Evolutionary conservation across 345 rosid species (phyloP), one percentile per base, ranked within the genome.

Genomic region (Moricandia moricandioides): DNA sequence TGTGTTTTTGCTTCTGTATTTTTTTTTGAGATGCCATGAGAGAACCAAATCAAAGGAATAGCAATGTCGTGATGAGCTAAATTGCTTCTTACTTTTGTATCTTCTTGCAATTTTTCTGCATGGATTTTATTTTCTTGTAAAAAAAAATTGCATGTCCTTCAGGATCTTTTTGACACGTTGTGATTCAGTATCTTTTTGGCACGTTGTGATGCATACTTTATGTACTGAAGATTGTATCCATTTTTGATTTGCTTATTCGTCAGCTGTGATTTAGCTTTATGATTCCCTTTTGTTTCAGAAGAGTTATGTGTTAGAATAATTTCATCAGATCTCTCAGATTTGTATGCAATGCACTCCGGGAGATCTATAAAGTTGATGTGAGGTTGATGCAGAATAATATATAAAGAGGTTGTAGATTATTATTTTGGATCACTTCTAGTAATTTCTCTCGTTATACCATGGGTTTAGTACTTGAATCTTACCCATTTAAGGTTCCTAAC

Each of bases 271-370:
- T 35, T 68, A 10, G 34, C 68, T 75, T 34, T 47, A 34, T 56
- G 55, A 61, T 11, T 49, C 47, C 26, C 56, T 57, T 56, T 39
- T 17, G 49, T 16, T 4, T 64, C 10, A 37, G 49, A 40, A 17
- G 47, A 43, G 72, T 17, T 26, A 58, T 51, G 13, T 29, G 31
- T 29, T 5, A 37, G 24, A 51, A 57, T 13, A 10, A 68, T 34
- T 2, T 8, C 62, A 49, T 61, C n/a, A 1, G 69, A 75, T 68
- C 73, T 75, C 67, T 60, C 55, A 35, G 79, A 75, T 68, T 58
- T 37, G 74, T 75, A 54, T 52, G 35, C 69, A 61, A 4, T 62
- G 37, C 29, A 70, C 70, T 63, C 37, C n/a, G 30, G 51, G 40
- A 40, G 74, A 76, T 76, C 67, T 69, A 26, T 49, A 18, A 4